Evolutionary conservation across 179 eudicot species (phyloP), one percentile per base, ranked within the genome.

Genomic region (Amaranthus tricolor): DNA sequence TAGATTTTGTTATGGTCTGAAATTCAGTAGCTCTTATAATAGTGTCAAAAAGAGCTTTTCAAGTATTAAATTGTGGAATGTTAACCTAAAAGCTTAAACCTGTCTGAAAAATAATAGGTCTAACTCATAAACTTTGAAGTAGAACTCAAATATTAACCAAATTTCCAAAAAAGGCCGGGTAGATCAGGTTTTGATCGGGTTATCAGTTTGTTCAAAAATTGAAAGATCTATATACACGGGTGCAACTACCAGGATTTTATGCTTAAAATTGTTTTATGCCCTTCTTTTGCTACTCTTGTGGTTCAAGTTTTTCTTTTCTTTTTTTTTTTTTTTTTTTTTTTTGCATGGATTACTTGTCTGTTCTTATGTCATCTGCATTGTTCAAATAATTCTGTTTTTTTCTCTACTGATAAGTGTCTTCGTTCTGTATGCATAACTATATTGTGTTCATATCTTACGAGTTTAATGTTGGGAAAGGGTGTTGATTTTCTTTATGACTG

Each of bases 381-480:
- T 1, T 72, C 45, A 48, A 6, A 17, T 54, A 54, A 31, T 43
- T 19, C 31, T 60, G 17, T 43, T n/a, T 17, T 10, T 19, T 21
- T n/a, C 7, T 65, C 63, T 62, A 31, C 52, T 56, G 15, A 7
- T 24, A 12, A 70, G 24, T 62, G 57, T 45, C 47, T 72, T 65
- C 57, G 48, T 71, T 72, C 71, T 77, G 58, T 63, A 21, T 52
- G 21, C 68, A 21, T 68, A 16, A 56, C 53, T 45, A 58, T 6
- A 67, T 15, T 9, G 53, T 7, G 7, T 17, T 16, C 31, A 49
- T 44, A 53, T 14, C 51, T 20, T 68, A 11, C 43, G 9, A 16
- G 31, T 51, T 60, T 51, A 61, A 47, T 57, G 43, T 49, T 58
- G 73, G 20, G 15, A 24, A 24, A 20, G 7, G 19, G 60, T 5